Evolutionary conservation across 1,284 basidiomycete genomes (phyloP).

Genomic region (Irpex lacteus): DNA sequence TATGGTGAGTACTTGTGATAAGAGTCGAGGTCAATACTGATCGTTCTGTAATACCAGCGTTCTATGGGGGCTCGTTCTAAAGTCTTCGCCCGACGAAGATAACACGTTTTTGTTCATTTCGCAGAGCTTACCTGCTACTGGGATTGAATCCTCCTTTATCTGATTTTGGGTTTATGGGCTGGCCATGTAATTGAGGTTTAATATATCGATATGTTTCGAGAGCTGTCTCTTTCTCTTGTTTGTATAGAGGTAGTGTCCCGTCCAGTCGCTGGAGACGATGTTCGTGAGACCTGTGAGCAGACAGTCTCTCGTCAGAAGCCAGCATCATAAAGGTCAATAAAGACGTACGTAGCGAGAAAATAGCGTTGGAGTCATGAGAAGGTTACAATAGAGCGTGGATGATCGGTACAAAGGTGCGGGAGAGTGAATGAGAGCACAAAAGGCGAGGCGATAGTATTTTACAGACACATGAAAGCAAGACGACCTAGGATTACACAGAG

Average conservation of each 20-base stretch:
- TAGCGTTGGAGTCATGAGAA: too few species aligned
- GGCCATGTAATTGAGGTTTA: too few species aligned
- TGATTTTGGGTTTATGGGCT: too few species aligned
- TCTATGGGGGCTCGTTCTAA: background rate
- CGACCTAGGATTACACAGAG: background rate
- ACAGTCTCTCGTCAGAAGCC: too few species aligned
- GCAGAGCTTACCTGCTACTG: background rate
- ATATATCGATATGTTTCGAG: too few species aligned
- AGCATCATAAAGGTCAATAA: too few species aligned
- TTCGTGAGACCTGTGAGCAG: too few species aligned
- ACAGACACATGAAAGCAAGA: background rate
- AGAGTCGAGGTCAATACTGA: background rate
- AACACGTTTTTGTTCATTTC: background rate
- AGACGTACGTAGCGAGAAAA: too few species aligned
- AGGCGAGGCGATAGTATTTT: background rate
- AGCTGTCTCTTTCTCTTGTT: too few species aligned
- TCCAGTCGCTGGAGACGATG: too few species aligned
- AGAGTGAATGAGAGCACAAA: background rate
- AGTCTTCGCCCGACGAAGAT: background rate
- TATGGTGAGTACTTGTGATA: slow-evolving; percentile 13
- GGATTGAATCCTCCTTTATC: background rate
- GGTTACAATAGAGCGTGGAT: too few species aligned
- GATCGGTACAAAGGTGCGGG: background rate
- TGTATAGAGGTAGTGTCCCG: too few species aligned
- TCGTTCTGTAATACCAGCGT: background rate